phyloP scores from a whole-genome alignment of 2,329 filamentous ascomycete genomes.

The Albifimbria verrucaria region DNA sequence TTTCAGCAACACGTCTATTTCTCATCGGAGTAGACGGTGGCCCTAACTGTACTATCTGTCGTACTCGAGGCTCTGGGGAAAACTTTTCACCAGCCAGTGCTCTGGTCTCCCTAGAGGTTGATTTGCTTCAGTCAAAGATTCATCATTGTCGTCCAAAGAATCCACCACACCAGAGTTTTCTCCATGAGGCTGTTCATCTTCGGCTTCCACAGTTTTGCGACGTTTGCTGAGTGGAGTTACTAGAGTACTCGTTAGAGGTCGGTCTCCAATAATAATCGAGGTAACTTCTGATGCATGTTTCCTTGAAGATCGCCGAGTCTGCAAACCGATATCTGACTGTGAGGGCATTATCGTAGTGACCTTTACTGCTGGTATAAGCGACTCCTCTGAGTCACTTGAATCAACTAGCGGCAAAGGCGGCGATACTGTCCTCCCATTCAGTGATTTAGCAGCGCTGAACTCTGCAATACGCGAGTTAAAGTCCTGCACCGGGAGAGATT shows the following conservation, averaged over 20 bases:
- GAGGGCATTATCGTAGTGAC: conserved; percentile 8
- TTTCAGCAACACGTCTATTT: too few relatives aligned
- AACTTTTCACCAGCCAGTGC: too few relatives aligned
- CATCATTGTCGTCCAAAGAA: too few relatives aligned
- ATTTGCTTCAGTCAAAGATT: too few relatives aligned
- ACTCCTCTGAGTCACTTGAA: conserved; percentile 6
- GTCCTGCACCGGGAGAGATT: conserved; percentile 25
- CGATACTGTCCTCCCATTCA: neutral
- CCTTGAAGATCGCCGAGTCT: conserved; percentile 4
- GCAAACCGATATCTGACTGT: neutral
- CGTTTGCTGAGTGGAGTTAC: neutral
- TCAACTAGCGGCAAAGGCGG: conserved; percentile 1
- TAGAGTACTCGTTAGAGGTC: conserved; percentile 5
- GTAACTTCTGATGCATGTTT: conserved; percentile 8
- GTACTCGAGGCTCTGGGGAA: too few relatives aligned
- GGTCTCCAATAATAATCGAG: conserved; percentile 18
- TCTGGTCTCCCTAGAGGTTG: too few relatives aligned
- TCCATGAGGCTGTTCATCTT: too few relatives aligned
- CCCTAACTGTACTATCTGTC: too few relatives aligned
- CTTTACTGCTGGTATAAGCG: conserved; percentile 14
- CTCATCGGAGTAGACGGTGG: too few relatives aligned
- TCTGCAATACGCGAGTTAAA: conserved; percentile 33
- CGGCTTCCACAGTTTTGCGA: neutral
- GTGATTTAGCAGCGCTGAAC: conserved; percentile 7
- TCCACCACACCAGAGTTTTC: too few relatives aligned